Evolutionary conservation across 495 filamentous ascomycete species (phyloP).

Genomic region (Penicillium waksmanii): DNA sequence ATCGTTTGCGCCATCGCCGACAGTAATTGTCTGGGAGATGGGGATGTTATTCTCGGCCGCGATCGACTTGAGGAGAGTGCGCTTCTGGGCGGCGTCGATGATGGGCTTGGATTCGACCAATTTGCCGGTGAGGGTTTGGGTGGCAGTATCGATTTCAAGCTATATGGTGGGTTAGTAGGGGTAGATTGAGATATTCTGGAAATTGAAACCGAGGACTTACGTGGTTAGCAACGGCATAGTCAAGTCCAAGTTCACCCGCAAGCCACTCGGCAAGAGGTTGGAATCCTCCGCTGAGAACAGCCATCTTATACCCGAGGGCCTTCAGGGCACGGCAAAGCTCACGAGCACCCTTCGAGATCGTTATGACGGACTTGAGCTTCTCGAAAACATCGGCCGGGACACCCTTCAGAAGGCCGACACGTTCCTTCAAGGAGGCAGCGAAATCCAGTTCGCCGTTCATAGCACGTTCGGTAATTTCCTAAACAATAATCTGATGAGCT

Average conservation of each 20-base stretch:
- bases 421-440: constrained; percentile 73
- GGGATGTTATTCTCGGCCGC: constrained; percentile 71
- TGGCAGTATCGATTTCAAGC: constrained; percentile 68
- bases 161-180: constrained; percentile 23
- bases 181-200: neutral
- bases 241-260: constrained; percentile 75
- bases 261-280: constrained; percentile 86
- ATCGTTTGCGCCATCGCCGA: constrained; percentile 96
- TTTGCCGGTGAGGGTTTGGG: constrained; percentile 77
- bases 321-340: constrained; percentile 75
- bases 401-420: constrained; percentile 79
- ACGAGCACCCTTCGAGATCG: constrained; percentile 77
- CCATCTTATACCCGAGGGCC: constrained; percentile 76
- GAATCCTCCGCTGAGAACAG: constrained; percentile 91
- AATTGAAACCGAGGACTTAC: constrained; percentile 36
- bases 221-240: constrained; percentile 86
- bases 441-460: constrained; percentile 99
- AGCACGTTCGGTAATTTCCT: constrained; percentile 83
- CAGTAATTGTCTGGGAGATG: constrained; percentile 77
- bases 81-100: constrained; percentile 81
- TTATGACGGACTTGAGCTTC: constrained; percentile 69
- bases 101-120: constrained; percentile 69
- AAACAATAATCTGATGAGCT: neutral
- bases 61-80: constrained; percentile 73
- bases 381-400: constrained; percentile 81